phyloP scores from a whole-genome alignment of 208 protist genomes.

The Crithidia bombi region DNA sequence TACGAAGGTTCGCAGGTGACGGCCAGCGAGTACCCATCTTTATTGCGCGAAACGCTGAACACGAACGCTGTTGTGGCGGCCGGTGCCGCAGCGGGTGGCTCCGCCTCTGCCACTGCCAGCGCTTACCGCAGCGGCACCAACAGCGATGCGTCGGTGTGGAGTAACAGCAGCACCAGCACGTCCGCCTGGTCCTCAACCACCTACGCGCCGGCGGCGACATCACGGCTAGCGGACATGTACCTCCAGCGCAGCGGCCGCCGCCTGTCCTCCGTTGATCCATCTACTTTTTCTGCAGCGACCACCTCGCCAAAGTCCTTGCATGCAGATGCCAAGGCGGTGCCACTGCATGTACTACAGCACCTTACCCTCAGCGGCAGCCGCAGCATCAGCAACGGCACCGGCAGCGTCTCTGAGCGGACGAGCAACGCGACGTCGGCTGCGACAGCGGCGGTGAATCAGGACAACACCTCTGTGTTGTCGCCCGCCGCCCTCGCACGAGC shows the following conservation, averaged over 20 bases:
- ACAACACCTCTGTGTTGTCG: not conserved
- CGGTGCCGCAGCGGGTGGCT: not conserved
- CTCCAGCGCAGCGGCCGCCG: constrained; percentile 12
- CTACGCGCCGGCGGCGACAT: not conserved
- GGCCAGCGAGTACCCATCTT: constrained; percentile 1
- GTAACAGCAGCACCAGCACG: constrained; percentile 2
- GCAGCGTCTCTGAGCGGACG: not conserved
- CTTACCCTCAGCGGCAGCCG: constrained; percentile 18
- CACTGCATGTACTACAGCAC: constrained; percentile 14
- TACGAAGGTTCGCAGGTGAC: constrained; percentile 18
- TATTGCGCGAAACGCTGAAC: constrained; percentile 3
- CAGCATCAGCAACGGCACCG: constrained; percentile 9
- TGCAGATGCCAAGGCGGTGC: not conserved
- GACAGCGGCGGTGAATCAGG: not conserved
- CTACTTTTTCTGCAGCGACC: not conserved
- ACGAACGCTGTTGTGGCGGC: not conserved
- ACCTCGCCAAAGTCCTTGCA: not conserved
- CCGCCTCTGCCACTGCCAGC: not conserved
- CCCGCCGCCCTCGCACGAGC: constrained; percentile 10
- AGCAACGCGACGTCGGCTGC: constrained; percentile 4
- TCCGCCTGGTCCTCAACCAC: constrained; percentile 3
- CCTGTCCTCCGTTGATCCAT: constrained; percentile 9
- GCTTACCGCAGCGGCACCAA: constrained; percentile 7
- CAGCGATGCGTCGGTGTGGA: constrained; percentile 15
- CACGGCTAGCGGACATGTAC: not conserved